Evolutionary conservation across 768 basidiomycete species (phyloP).

Genomic region (Tylopilus plumbeoviolaceoides): DNA sequence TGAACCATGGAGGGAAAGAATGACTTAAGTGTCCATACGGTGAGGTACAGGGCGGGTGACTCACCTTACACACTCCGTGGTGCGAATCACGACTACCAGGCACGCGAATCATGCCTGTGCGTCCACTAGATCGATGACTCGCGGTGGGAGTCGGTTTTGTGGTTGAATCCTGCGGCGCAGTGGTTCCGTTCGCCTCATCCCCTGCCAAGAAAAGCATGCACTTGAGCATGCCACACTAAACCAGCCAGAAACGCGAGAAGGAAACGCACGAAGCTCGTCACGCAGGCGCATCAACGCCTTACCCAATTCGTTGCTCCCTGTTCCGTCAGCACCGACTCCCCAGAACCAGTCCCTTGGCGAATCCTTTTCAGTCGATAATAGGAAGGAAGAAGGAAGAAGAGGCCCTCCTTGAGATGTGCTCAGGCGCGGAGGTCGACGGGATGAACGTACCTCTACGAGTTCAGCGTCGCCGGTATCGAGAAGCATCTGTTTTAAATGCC

Average conservation of each 20-base stretch:
- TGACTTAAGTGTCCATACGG: neutral
- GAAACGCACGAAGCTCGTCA: constrained; percentile 43
- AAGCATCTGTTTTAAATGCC: constrained; percentile 52
- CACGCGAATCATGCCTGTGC: neutral
- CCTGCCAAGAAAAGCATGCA: constrained; percentile 1
- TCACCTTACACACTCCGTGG: no score
- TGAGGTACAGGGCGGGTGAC: neutral
- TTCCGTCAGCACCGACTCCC: constrained; percentile 64
- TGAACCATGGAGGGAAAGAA: neutral
- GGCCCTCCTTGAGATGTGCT: neutral
- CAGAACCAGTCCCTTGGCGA: constrained; percentile 75
- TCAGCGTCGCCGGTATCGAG: constrained; percentile 63
- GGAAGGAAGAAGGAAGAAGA: no score
- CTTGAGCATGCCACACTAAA: constrained; percentile 2
- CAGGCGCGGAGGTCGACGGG: neutral
- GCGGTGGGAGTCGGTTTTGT: neutral
- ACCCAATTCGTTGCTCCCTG: constrained; percentile 70
- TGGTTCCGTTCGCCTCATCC: constrained; percentile 3
- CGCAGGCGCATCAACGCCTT: constrained; percentile 65
- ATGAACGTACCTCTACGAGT: constrained; percentile 55
- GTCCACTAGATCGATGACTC: constrained; percentile 3
- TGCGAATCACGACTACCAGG: constrained; percentile 4
- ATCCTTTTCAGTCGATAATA: constrained; percentile 39
- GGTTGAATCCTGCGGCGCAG: neutral
- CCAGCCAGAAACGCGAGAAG: neutral